Base-by-base conservation (phyloP, 306 rosid genomes). In the Medicago arabica region DNA sequence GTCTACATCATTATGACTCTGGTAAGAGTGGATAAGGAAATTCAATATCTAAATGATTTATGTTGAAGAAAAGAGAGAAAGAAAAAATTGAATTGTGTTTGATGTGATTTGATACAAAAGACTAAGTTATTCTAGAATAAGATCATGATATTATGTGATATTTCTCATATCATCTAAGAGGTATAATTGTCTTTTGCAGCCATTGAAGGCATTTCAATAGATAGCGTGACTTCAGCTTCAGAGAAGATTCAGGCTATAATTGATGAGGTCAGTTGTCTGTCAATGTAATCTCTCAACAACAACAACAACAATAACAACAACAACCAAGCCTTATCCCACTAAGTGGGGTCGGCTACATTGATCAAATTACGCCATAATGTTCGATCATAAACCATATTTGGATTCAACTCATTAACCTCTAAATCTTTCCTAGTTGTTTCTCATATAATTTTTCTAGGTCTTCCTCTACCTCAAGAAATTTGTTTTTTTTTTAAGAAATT, bases 121-220 rank as follows among this genome's bases (percentile, higher is more conserved):
- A 43, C 38, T 0, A 46, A 44, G 58, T 44, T 67, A 44, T 14
- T 67, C 2, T 21, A 44, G 36, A 46, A 46, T 46, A 44, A 7
- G 41, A 67, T 47, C 57, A 7, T 13, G 21, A 23, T 68, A 13
- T 66, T 44, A 23, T 19, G 15, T 46, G 58, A 68, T 14, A 23
- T 25, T 46, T 68, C 23, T 68, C 72, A 46, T 68, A 68, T 46
- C 13, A 23, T 68, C 72, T 47, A 68, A 67, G 39, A 23, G 14
- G 49, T 72, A 66, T 79, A 78, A 54, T 74, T 63, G 47, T 74
- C 55, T 79, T 59, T 73, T 69, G 81, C 88, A 95, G 98, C 79
- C 77, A 89, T 95, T 72, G 91, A 92, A 85, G 97, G 98, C 41
- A 9, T 17, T 80, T 92, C 97, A 72, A 67, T 63, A 69, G 93